Base-by-base conservation (phyloP, 257 asterid genomes). In the Petrea volubilis region DNA sequence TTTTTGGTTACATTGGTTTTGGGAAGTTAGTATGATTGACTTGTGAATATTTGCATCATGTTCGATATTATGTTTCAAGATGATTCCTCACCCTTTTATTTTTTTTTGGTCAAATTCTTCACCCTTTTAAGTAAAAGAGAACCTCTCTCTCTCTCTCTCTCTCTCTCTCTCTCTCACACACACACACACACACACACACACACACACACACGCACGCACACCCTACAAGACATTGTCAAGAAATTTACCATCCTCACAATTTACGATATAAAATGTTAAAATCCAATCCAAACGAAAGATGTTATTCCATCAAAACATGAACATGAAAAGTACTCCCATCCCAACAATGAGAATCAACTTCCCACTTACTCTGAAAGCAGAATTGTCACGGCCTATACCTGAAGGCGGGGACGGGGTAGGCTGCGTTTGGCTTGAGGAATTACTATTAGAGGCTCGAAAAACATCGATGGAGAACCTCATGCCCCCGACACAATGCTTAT, bases 401-500 rank as follows among this genome's bases (percentile, higher is more conserved):
- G 36, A 65, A 27, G 66, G 64, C 6, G 60, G 38, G 13, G 74
- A 18, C 4, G 27, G n/a, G 17, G 51, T 21, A 6, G 69, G 52
- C 23, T 2, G 12, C n/a, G 43, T 0, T 15, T 55, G 43, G 43
- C 57, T 23, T 20, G 70, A 5, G 3, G 8, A 34, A 50, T 60
- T 72, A 27, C 53, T 31, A 33, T 27, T 59, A 60, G 52, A 71
- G 36, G 38, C 65, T 63, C 27, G 58, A 6, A 17, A 6, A 38
- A 63, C 77, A 50, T 8, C 13, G 46, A 62, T 36, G 2, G 71
- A 25, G 51, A 72, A 61, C 52, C 71, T 62, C 77, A 72, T 72
- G 47, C 77, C 77, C 5, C 77, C 77, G 25, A 72, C 4, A 14
- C 77, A 62, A 64, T 72, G 77, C 24, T 57, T 20, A 51, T 72